Evolutionary conservation across 2,329 filamentous ascomycete species (phyloP), one percentile per base, ranked within the genome.

Genomic region (Emmonsiellopsis sp.): DNA sequence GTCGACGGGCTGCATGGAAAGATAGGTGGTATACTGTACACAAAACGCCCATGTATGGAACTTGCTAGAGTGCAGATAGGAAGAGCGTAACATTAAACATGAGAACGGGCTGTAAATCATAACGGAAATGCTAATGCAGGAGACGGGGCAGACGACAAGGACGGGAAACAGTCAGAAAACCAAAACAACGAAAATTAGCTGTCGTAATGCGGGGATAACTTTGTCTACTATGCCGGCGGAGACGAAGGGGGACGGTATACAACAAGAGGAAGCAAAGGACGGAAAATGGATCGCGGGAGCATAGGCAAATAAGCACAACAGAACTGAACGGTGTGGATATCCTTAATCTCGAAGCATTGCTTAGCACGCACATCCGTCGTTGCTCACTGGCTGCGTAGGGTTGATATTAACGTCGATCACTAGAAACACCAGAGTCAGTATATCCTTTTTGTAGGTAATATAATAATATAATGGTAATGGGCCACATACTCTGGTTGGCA

Each of bases 381-480:
- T 87, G 65, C 78, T 79, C 58, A 82, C 74, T 55, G 83, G 81
- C 60, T 78, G 75, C 61, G 81, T 79, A 53, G 81, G 81, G 71
- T 83, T 88, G 66, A 90, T 91, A 73, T 92, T 93, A 62, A 95
- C 89, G 73, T 95, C 88, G 67, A 95, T 95, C 87, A 93, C 88
- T 93, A 53, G 2, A 40, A 27, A 40, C 11, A 42, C 46, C 36
- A 45, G 37, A 32, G 47, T 40, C 32, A 49, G 47, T 31, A 40
- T 27, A 44, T 39, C 39, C 42, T 52, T 32, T 36, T 31, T 49
- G n/a, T 10, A 27, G 32, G 9, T n/a, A 44, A 31, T 14, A 42
- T 31, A 42, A 42, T 39, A 14, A 13, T 11, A 14, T 17, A 51
- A 31, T 14, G 48, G 37, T 17, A 49, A 33, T 32, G 42, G 50